phyloP scores from a whole-genome alignment of 495 filamentous ascomycete species.

The Lineolata rhizophorae region DNA sequence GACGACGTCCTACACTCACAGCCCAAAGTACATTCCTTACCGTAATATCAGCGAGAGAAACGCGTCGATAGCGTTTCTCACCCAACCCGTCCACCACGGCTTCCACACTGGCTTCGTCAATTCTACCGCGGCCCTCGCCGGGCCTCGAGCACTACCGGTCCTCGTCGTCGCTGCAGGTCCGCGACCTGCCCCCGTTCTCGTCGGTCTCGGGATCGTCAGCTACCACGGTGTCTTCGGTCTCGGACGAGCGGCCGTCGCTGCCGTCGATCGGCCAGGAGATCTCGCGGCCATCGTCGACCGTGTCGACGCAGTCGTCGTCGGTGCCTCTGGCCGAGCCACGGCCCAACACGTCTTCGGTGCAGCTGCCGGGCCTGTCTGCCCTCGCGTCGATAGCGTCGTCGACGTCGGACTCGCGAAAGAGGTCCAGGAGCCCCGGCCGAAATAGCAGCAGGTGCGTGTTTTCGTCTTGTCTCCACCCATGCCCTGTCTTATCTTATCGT shows the following conservation, averaged over 20 bases:
- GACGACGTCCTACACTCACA: no score
- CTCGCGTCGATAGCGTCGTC: conserved; percentile 38
- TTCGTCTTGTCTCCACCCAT: no score
- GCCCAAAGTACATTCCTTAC: no score
- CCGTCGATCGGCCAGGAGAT: conserved; percentile 14
- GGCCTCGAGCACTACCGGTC: conserved; percentile 10
- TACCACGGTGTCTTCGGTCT: no score
- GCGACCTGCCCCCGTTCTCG: conserved; percentile 13
- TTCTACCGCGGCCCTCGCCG: conserved; percentile 11
- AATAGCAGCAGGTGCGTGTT: conserved; percentile 28
- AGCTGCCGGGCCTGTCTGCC: conserved; percentile 36
- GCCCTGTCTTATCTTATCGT: no score
- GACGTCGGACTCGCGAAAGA: no score
- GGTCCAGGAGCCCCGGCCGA: conserved; percentile 44
- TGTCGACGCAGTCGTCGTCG: conserved; percentile 17
- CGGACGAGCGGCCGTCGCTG: conserved; percentile 10
- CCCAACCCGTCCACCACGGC: no score
- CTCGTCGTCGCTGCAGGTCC: conserved; percentile 9
- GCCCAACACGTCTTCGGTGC: conserved; percentile 21
- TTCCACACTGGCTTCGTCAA: no score
- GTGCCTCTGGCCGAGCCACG: conserved; percentile 13
- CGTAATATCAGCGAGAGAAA: no score
- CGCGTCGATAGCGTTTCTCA: no score
- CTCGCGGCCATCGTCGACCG: conserved; percentile 18
- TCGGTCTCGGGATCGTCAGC: no score